Conservation (phyloP, 2,329 filamentous ascomycete genomes). For the Corinectria fuckeliana region DNA sequence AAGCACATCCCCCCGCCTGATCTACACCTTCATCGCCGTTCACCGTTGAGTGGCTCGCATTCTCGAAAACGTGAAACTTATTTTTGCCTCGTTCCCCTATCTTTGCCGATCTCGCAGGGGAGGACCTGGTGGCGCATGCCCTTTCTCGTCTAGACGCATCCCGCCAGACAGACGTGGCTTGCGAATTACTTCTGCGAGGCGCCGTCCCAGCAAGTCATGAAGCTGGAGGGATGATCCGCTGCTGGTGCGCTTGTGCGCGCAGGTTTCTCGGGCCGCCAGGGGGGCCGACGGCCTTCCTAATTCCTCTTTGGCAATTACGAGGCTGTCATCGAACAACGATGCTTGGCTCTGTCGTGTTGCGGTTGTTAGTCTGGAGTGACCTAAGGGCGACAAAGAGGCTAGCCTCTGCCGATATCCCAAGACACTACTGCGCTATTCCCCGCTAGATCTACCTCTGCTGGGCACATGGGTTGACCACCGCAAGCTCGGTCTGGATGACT, state of each 20-base stretch:
- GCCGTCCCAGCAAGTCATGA: slow-evolving; percentile 23
- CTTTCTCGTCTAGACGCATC: slow-evolving; percentile 28
- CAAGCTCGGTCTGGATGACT: slow-evolving; percentile 7
- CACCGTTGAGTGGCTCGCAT: not conserved
- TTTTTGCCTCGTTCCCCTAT: slow-evolving; percentile 3
- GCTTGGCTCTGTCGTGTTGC: not conserved
- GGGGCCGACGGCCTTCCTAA: not conserved
- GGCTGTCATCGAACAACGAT: slow-evolving; percentile 1
- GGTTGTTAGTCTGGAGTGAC: not conserved
- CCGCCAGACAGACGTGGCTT: slow-evolving; percentile 23
- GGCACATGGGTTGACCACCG: slow-evolving; percentile 15
- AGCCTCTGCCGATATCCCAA: slow-evolving; percentile 1
- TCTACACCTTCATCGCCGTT: not conserved
- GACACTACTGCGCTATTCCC: slow-evolving; percentile 23
- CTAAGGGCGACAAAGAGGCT: slow-evolving; percentile 16
- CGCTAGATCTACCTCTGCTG: slow-evolving; percentile 18
- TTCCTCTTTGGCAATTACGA: slow-evolving; percentile 4
- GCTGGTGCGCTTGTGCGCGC: not conserved
- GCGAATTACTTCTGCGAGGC: slow-evolving; percentile 16
- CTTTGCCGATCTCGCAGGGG: slow-evolving; percentile 4
- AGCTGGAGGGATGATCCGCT: slow-evolving; percentile 8
- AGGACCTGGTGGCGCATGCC: slow-evolving; percentile 12
- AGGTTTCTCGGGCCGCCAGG: not conserved
- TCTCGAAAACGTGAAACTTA: not conserved
- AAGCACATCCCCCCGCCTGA: not conserved